Percentiles rank a stretch among this genome's conserved stretches.
These are phyloP conservation scores for Ormosia semicastrata DNA, from an alignment of 306 rosid genomes.

Conservation along the genomic window DNA sequence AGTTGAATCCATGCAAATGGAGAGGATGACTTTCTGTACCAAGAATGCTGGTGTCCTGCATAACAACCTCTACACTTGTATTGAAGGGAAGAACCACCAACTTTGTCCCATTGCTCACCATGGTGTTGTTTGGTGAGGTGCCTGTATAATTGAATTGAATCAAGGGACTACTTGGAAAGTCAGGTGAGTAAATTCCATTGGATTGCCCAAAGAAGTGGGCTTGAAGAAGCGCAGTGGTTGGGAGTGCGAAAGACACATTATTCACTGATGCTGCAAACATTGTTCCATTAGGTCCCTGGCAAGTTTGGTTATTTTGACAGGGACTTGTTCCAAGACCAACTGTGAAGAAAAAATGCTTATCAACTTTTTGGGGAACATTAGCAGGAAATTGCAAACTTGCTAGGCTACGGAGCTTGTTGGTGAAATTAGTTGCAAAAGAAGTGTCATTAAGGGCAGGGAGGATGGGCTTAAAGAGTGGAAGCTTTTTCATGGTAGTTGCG, in stretches of 20 bases:
- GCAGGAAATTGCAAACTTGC: slow-evolving; percentile 7
- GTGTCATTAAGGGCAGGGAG: not conserved
- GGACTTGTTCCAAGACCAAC: not conserved
- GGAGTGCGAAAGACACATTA: slow-evolving; percentile 42
- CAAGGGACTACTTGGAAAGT: slow-evolving; percentile 39
- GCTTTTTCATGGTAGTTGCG: slow-evolving; percentile 21
- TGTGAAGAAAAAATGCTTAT: not conserved
- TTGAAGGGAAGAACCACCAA: slow-evolving; percentile 38
- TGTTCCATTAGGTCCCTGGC: slow-evolving; percentile 52
- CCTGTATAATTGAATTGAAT: slow-evolving; percentile 46
- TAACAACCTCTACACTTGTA: slow-evolving; percentile 40
- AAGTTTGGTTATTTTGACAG: slow-evolving; percentile 33
- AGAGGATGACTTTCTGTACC: slow-evolving; percentile 49
- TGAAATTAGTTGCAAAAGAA: not conserved
- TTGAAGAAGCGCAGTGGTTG: slow-evolving; percentile 49
- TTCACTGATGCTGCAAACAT: slow-evolving; percentile 55
- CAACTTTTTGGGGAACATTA: not conserved
- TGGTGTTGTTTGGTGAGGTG: slow-evolving; percentile 36
- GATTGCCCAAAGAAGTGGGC: slow-evolving; percentile 40
- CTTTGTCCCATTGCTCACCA: slow-evolving; percentile 48
- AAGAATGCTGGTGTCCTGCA: slow-evolving; percentile 53
- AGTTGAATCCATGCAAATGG: slow-evolving; percentile 59
- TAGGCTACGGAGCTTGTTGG: slow-evolving; percentile 31
- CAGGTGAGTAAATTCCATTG: slow-evolving; percentile 29
- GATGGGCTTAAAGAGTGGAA: slow-evolving; percentile 34